Evolutionary conservation across 1,139 yeast genomes (phyloP).

Genomic region (Kluyveromyces marxianus): DNA sequence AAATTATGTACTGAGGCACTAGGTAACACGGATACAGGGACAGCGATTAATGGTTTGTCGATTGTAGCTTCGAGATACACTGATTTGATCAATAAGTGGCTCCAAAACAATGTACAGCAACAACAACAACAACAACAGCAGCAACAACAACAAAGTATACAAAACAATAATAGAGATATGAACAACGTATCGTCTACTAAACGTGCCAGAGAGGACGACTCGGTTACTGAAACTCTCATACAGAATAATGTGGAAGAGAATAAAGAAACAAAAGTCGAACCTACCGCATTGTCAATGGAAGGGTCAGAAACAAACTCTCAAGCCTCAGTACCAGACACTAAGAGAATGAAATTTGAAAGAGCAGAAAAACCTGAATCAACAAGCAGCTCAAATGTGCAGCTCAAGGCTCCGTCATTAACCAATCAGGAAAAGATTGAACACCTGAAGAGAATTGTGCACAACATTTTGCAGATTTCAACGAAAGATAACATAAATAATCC

Average conservation of each 20-base stretch:
- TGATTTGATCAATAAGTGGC: slow-evolving; percentile 31
- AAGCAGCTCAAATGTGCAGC: slow-evolving; percentile 7
- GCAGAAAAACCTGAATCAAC: background rate
- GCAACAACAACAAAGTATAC: background rate
- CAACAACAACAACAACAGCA: slow-evolving; percentile 7
- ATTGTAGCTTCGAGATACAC: slow-evolving; percentile 59
- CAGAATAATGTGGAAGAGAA: slow-evolving; percentile 6
- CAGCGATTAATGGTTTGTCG: slow-evolving; percentile 59
- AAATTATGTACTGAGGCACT: slow-evolving; percentile 58
- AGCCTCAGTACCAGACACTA: background rate
- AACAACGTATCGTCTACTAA: slow-evolving; percentile 10
- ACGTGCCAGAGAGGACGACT: slow-evolving; percentile 6
- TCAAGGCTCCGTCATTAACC: slow-evolving; percentile 17
- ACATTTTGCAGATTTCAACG: slow-evolving; percentile 18
- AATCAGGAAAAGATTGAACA: slow-evolving; percentile 20
- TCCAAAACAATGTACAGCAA: slow-evolving; percentile 9
- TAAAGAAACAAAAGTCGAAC: slow-evolving; percentile 3
- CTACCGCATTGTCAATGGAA: too few species aligned
- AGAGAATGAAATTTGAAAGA: background rate
- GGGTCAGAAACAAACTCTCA: too few species aligned
- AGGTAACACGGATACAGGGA: slow-evolving; percentile 47
- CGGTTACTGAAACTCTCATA: background rate
- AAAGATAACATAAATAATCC: slow-evolving; percentile 13
- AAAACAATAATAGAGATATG: background rate
- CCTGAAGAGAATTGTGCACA: slow-evolving; percentile 20